Evolutionary conservation across 2,329 filamentous ascomycete species (phyloP).

Genomic region (Aspergillus oerlinghausenensis): DNA sequence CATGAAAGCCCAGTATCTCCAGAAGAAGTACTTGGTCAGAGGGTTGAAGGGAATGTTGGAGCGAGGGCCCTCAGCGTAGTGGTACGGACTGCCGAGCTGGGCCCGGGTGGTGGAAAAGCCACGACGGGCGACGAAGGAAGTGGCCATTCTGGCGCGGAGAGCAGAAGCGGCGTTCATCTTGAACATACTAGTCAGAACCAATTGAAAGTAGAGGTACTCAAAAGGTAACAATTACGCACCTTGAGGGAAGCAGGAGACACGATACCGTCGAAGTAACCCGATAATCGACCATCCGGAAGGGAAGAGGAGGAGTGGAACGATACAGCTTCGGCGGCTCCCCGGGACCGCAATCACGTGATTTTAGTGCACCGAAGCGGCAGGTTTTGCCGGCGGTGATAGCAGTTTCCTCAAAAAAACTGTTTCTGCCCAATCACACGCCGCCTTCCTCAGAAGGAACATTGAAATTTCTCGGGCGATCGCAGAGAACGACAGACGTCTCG

Average conservation of each 20-base stretch:
- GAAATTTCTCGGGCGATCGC: conserved; percentile 30
- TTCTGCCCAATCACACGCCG: conserved; percentile 18
- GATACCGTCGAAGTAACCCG: conserved; percentile 12
- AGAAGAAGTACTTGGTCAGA: conserved; percentile 75
- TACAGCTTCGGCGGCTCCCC: conserved; percentile 7
- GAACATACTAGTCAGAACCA: conserved; percentile 37
- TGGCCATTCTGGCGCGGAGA: conserved; percentile 60
- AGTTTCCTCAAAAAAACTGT: not conserved
- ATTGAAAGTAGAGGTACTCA: conserved; percentile 13
- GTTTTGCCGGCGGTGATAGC: conserved; percentile 16
- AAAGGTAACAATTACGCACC: conserved; percentile 20
- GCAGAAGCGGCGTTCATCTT: conserved; percentile 74
- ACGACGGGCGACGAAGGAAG: conserved; percentile 73
- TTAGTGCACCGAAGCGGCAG: not conserved
- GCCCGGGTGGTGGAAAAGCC: conserved; percentile 89
- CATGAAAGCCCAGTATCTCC: conserved; percentile 81
- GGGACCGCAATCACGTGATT: conserved; percentile 13
- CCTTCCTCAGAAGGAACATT: conserved; percentile 23
- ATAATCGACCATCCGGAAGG: conserved; percentile 14
- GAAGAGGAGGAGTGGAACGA: conserved; percentile 19
- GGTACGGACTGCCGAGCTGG: conserved; percentile 85
- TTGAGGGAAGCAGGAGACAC: conserved; percentile 25
- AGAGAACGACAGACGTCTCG: conserved; percentile 12
- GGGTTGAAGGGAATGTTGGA: conserved; percentile 98
- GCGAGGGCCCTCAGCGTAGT: conserved; percentile 95